Evolutionary conservation across 495 filamentous ascomycete species (phyloP), one percentile per base, ranked within the genome.

Genomic region (Penicillium mononematosum): DNA sequence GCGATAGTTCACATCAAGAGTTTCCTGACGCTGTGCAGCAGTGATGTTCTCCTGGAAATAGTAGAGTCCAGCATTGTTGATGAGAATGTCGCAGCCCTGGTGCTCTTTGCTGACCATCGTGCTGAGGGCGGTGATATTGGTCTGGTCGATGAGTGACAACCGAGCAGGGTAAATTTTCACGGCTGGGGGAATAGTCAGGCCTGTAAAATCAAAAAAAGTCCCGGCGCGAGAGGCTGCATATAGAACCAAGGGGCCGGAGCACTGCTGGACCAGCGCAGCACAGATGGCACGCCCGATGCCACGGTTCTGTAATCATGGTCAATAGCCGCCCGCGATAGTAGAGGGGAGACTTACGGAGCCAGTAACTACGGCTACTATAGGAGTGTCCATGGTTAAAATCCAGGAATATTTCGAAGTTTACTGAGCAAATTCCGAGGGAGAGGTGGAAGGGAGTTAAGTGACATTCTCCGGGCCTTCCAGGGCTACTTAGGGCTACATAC

Each of bases 241-340:
- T 7, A 52, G 4, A 29, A 52, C 17, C 16, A 42, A 41, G 22
- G 50, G 50, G 7, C 36, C 16, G 4, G 50, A 3, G 12, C 7
- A 11, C 11, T 52, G 50, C 6, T 52, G 36, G 5, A 11, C 19
- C 8, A 52, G 17, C 3, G 50, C 50, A 43, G 50, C 36, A 43
- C 38, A 41, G 5, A 52, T 52, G 22, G 50, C 50, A 42, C 22
- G 32, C 5, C 50, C 50, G 16, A 52, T 52, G 16, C 50, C 50
- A 20, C 50, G 50, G 22, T 52, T 52, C 50, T 52, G 17, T 6
- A 19, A 42, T 22, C 20, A 41, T 11, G 12, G 67, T 69, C 1
- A 75, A 75, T 1, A 5, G 36, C 1, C 7, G 27, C 4, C 14
- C 31, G 16, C 2, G 10, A 17, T 5, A 17, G 17, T 20, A 20